phyloP scores from a whole-genome alignment of 192 early-diverging fungal genomes.

The Coemansia sp. region DNA sequence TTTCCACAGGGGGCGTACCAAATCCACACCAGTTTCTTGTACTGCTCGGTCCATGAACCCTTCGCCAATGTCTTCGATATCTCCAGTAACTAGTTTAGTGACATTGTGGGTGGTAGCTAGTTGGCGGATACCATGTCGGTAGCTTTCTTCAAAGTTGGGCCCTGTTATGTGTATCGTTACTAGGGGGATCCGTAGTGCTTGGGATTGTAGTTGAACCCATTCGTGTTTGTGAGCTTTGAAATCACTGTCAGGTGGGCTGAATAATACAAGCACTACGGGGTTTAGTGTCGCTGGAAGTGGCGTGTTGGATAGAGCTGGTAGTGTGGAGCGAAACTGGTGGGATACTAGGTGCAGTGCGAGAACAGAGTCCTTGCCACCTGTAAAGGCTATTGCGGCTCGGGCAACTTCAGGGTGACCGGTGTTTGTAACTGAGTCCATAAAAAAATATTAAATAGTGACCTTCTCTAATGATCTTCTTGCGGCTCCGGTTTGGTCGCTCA shows the following conservation, averaged over 20 bases:
- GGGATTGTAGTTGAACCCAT: slow-evolving; percentile 54
- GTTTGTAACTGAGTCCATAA: not conserved
- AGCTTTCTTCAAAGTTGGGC: slow-evolving; percentile 57
- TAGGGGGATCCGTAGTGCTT: slow-evolving; percentile 58
- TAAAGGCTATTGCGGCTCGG: slow-evolving; percentile 60
- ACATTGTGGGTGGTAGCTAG: slow-evolving; percentile 52
- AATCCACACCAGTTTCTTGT: slow-evolving; percentile 45
- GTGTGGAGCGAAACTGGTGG: slow-evolving; percentile 20
- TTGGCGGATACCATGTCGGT: slow-evolving; percentile 45
- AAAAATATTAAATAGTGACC: not conserved
- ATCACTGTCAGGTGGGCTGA: slow-evolving; percentile 53
- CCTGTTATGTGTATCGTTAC: slow-evolving; percentile 41
- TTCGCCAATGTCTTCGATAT: slow-evolving; percentile 64
- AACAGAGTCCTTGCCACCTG: slow-evolving; percentile 67
- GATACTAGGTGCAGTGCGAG: slow-evolving; percentile 54
- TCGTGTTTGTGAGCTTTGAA: slow-evolving; percentile 61
- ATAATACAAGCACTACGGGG: slow-evolving; percentile 55
- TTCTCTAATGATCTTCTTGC: not conserved
- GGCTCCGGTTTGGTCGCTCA: not conserved
- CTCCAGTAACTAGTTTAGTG: slow-evolving; percentile 62
- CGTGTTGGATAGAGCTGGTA: not conserved
- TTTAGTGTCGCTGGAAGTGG: slow-evolving; percentile 3
- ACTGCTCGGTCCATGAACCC: slow-evolving; percentile 64
- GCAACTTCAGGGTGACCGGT: not conserved
- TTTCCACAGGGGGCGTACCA: slow-evolving; percentile 64